Base-by-base conservation (phyloP, 345 rosid genomes). In the Noccaea caerulescens region DNA sequence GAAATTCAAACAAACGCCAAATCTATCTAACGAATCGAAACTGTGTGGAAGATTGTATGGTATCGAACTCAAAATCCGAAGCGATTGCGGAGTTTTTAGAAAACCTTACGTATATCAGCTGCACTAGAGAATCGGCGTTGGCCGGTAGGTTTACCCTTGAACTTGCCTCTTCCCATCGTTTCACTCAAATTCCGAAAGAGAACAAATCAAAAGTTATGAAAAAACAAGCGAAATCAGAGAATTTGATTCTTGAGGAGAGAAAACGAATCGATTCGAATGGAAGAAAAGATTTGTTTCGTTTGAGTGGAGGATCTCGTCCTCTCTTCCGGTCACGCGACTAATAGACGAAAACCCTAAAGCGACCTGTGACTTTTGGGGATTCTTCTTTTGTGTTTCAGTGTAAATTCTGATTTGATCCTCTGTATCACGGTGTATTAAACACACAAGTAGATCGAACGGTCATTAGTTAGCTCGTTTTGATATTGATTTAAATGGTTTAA, bases 81-180 rank as follows among this genome's bases (percentile, higher is more conserved):
- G 8, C 18, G 14, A 39, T 5, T 2, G 25, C 6, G 30, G 13
- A 10, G 1, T 8, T 5, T 30, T 10, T 5, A 10, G 45, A 25
- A 76, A 13, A 1, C 45, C 76, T 44, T 80, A 85, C 92, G 81
- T 27, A 87, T 69, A 62, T 87, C 89, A 82, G 86, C 89, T 23
- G 84, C 87, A 11, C 87, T 81, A 12, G 92, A 85, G 86, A 87
- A 87, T 41, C 79, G 85, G 80, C 88, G 89, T 62, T 81, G 88
- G 67, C 92, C 89, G 30, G 92, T 87, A 37, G 89, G 92, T 70
- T 87, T 87, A 30, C 88, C 92, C 85, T 87, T 87, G 76, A 83
- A 87, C 79, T 85, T 87, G 63, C 89, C 92, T 81, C 89, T 83
- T 63, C 86, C 89, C 89, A 85, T 87, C 34, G 72, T 58, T 16